Evolutionary conservation across 164 flowering plant genomes (phyloP).

Genomic region (Magnolia officinalis): DNA sequence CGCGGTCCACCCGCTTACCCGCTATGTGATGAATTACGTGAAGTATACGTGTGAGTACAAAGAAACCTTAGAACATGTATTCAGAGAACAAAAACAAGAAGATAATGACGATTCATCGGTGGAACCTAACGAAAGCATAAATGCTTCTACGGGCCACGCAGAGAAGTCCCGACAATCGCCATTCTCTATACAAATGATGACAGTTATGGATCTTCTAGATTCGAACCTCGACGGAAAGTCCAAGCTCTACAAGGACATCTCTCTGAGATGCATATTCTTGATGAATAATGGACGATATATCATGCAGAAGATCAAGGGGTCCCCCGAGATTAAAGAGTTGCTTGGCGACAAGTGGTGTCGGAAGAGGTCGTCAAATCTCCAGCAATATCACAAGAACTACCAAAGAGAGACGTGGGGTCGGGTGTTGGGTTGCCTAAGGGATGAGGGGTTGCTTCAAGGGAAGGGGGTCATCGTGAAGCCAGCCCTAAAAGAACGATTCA

Average conservation of each 20-base stretch:
- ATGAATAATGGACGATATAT: conserved; percentile 93
- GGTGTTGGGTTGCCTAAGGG: conserved; percentile 47
- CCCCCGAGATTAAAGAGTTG: conserved; percentile 46
- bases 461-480: conserved; percentile 60
- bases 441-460: conserved; percentile 47
- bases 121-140: neutral
- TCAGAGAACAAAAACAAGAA: conserved; percentile 28
- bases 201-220: conserved; percentile 62
- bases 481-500: conserved; percentile 72
- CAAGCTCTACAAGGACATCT: conserved; percentile 57
- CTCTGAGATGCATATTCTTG: conserved; percentile 64
- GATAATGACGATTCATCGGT: conserved; percentile 11
- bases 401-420: conserved; percentile 79
- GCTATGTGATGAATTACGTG: conserved; percentile 78
- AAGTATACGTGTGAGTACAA: conserved; percentile 67
- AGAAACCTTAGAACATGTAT: conserved; percentile 60
- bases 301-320: conserved; percentile 68
- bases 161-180: conserved; percentile 26
- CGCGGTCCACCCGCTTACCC: conserved; percentile 79
- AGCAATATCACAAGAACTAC: conserved; percentile 73
- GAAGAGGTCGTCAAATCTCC: conserved; percentile 52
- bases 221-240: conserved; percentile 59
- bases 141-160: neutral
- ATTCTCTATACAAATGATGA: conserved; percentile 40
- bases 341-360: conserved; percentile 67